Conservation (phyloP, 176 grass and related monocot genomes). For the Aegilops speltoides region DNA sequence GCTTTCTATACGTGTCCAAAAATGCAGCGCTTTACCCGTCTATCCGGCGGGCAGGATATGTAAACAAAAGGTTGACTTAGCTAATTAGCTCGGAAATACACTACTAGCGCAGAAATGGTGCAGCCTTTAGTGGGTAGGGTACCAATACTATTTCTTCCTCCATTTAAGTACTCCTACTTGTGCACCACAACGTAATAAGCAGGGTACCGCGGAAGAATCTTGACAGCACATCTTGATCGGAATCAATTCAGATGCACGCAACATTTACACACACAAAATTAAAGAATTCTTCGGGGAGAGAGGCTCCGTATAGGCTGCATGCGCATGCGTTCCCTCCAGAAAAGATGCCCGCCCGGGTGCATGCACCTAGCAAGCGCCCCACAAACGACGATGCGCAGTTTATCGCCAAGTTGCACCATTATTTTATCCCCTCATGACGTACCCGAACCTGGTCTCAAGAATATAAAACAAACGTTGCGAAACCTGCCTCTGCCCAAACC, state of each 20-base stretch:
- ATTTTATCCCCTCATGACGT: neutral
- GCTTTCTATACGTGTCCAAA: neutral
- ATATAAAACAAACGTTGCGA: neutral
- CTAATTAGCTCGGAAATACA: neutral
- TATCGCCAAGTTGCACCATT: neutral
- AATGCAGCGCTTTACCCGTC: neutral
- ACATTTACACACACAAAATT: neutral
- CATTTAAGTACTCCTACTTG: too few species aligned
- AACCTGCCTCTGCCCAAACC: neutral
- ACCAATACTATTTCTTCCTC: too few species aligned
- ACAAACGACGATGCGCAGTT: neutral
- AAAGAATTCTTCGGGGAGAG: neutral
- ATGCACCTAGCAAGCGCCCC: slow-evolving; percentile 23
- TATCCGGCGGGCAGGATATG: neutral
- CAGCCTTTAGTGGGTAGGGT: too few species aligned
- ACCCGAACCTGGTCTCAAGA: neutral
- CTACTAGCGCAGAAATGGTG: too few species aligned
- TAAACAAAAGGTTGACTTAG: neutral
- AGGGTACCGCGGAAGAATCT: neutral
- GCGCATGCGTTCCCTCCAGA: neutral
- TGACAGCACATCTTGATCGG: neutral
- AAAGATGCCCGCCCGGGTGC: slow-evolving; percentile 23
- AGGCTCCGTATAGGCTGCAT: neutral
- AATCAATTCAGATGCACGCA: neutral
- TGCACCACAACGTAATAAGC: neutral